Base-by-base conservation (phyloP, 108 stramenopile species). In the Nitzschia palea region DNA sequence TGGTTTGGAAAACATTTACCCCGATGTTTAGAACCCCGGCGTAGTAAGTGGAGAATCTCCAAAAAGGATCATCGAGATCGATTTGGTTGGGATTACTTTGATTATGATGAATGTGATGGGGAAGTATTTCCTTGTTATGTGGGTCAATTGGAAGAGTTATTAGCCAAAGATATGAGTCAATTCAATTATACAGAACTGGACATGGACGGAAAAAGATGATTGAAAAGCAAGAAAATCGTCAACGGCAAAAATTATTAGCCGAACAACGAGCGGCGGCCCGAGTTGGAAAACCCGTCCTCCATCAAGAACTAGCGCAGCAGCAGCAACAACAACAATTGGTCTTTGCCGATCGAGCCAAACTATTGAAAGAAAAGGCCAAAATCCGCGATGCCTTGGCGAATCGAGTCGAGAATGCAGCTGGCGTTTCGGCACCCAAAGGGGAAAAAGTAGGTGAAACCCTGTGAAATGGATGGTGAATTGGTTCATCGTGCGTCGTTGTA, bases 21-120 rank as follows among this genome's bases (percentile, higher is more conserved):
- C 33, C 62, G 75, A 26, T 76, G 75, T 62, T 63, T 70, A 30
- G 75, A 76, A 50, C 75, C 75, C 34, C 62, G 65, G 1, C 68
- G 75, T 18, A 58, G 56, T 22, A 76, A 67, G 33, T 76, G 75
- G 75, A 33, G 55, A 26, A 54, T 67, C 0, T 22, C 27, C 26
- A 62, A 59, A 29, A 37, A 37, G 14, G 70, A 71, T 44, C 70
- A 60, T 22, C 60, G 70, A 15, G 75, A 76, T 34, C 62, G 57
- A 30, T 76, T 67, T 55, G 75, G 75, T 0, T 76, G 75, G 75
- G 75, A 76, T 64, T 76, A 76, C 31, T 76, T 76, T 54, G 75
- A 76, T 35, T 76, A 67, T 44, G 56, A 64, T 27, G 63, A 55
- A 44, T 76, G 75, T 23, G 40, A 40, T 56, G 50, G 15, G 8